phyloP scores from a whole-genome alignment of 1,284 basidiomycete genomes.

The Coniferiporia sulphurascens region DNA sequence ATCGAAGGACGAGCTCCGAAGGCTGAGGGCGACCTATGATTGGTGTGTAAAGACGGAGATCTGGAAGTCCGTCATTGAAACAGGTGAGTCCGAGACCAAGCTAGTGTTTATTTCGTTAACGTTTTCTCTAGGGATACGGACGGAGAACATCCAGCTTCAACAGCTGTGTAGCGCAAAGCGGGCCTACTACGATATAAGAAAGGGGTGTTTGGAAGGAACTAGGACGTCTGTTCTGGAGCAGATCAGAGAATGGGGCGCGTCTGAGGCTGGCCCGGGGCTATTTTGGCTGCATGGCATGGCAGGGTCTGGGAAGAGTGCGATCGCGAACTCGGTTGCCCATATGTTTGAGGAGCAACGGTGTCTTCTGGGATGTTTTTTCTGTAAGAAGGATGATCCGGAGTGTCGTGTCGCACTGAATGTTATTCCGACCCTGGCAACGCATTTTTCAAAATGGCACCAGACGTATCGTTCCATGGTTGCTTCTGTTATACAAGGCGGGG shows the following conservation, averaged over 20 bases:
- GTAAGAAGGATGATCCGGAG: constrained; percentile 5
- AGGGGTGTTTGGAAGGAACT: no score
- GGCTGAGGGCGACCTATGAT: no score
- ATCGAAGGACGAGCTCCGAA: no score
- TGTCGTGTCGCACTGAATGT: background rate
- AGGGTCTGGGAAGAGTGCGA: constrained; percentile 14
- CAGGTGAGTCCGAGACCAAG: no score
- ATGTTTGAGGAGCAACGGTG: background rate
- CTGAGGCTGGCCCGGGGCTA: background rate
- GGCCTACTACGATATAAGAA: no score
- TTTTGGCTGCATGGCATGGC: constrained; percentile 1
- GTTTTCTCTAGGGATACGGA: no score
- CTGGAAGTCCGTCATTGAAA: no score
- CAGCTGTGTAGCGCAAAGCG: no score
- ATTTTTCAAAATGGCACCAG: constrained; percentile 2
- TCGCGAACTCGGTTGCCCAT: background rate
- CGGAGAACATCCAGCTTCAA: no score
- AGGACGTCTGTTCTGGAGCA: background rate
- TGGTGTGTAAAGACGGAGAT: no score
- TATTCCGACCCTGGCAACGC: constrained; percentile 1
- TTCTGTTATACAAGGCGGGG: no score
- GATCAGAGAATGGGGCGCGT: background rate
- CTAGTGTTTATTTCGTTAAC: no score
- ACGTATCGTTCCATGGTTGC: background rate
- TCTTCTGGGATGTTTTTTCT: constrained; percentile 9